phyloP scores from a whole-genome alignment of 78 protist species.

The Chrysochromulina parva region DNA sequence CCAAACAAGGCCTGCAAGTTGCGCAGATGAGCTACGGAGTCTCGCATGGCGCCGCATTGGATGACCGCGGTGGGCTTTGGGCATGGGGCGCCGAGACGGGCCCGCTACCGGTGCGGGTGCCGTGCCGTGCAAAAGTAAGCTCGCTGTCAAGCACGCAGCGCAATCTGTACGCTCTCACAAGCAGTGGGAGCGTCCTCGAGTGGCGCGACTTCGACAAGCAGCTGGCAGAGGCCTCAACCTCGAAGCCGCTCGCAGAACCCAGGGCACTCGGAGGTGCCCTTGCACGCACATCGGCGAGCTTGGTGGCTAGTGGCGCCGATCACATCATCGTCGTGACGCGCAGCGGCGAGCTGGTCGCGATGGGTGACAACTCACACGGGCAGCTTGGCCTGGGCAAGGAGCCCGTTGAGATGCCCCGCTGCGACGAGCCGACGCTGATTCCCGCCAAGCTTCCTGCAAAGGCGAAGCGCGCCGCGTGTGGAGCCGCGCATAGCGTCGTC shows the following conservation, averaged over 20 bases:
- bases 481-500: background rate
- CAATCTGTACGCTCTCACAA: background rate
- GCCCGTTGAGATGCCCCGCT: background rate
- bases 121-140: background rate
- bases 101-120: background rate
- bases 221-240: too few species aligned
- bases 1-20: background rate
- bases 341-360: background rate
- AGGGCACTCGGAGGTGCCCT: background rate
- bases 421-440: background rate
- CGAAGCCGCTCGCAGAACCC: background rate
- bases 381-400: background rate
- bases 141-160: background rate
- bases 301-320: background rate
- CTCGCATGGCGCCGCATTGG: background rate
- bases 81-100: background rate
- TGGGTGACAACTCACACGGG: background rate
- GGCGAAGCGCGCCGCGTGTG: background rate
- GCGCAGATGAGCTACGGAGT: background rate
- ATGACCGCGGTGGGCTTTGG: background rate
- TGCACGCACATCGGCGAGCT: background rate
- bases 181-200: background rate
- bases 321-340: background rate
- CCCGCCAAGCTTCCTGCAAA: too few species aligned
- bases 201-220: background rate